Percentiles rank a stretch among this genome's conserved stretches.
These are phyloP conservation scores for Psilocybe cubensis DNA, from an alignment of 768 basidiomycete species.

Conservation along the genomic window DNA sequence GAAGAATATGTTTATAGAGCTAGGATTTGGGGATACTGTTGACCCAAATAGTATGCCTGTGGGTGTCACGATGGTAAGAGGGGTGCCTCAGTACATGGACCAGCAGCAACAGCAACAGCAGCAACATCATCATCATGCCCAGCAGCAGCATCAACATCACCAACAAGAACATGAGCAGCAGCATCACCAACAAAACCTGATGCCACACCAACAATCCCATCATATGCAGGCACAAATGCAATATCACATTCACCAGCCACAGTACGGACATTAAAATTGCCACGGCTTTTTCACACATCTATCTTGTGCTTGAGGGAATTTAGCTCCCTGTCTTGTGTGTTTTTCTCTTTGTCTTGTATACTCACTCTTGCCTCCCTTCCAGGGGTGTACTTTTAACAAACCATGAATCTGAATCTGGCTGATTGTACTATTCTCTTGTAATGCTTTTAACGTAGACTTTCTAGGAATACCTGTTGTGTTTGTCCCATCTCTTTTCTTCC, in stretches of 20 bases:
- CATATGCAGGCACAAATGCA: slow-evolving; percentile 22
- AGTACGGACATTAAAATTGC: slow-evolving; percentile 33
- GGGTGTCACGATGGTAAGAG: slow-evolving; percentile 23
- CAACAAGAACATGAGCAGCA: slow-evolving; percentile 21
- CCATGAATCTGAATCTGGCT: background rate
- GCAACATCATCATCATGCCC: slow-evolving; percentile 15
- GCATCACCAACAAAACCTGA: slow-evolving; percentile 3
- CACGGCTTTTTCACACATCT: background rate
- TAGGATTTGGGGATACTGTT: slow-evolving; percentile 62
- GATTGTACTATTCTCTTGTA: background rate
- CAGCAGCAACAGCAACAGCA: slow-evolving; percentile 19
- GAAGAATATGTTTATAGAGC: slow-evolving; percentile 75
- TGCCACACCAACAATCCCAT: slow-evolving; percentile 22
- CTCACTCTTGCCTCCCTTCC: background rate
- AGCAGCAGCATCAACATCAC: slow-evolving; percentile 13
- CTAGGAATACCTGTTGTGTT: background rate
- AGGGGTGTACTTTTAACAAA: background rate
- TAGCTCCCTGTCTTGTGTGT: background rate
- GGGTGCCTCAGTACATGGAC: slow-evolving; percentile 31
- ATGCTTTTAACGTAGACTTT: background rate
- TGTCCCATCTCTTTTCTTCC: background rate
- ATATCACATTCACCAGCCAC: slow-evolving; percentile 25
- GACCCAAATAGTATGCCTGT: slow-evolving; percentile 31
- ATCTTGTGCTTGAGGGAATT: slow-evolving; percentile 7
- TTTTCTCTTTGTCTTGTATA: background rate